phyloP scores from a whole-genome alignment of 2,329 filamentous ascomycete genomes.

The Cladosporium velox region DNA sequence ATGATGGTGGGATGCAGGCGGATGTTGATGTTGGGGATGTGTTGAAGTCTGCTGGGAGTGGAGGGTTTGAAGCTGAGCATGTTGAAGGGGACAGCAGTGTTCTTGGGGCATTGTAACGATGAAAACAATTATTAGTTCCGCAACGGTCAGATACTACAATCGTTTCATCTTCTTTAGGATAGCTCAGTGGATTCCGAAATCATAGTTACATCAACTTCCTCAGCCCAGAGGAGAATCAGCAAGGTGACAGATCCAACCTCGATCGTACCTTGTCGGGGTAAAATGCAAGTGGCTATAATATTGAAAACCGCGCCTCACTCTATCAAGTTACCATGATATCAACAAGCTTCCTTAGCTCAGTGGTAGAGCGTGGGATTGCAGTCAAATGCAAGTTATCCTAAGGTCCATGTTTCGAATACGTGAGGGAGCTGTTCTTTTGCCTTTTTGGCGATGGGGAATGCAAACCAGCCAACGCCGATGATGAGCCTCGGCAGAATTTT shows the following conservation, averaged over 20 bases:
- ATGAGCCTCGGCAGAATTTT: background rate
- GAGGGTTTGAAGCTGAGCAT: background rate
- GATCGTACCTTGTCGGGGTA: too few species aligned
- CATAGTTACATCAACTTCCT: too few species aligned
- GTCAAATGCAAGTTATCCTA: constrained; percentile 14
- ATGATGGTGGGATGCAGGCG: background rate
- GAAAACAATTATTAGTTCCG: background rate
- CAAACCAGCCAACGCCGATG: background rate
- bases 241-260: too few species aligned
- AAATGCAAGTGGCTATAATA: background rate
- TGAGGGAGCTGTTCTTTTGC: constrained; percentile 17
- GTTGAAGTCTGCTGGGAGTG: background rate
- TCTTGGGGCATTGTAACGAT: background rate
- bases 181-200: too few species aligned
- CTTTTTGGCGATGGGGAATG: background rate
- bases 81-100: background rate
- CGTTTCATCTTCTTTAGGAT: too few species aligned
- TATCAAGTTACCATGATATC: background rate
- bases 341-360: constrained; percentile 19
- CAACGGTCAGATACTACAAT: background rate
- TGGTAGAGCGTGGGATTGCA: constrained; percentile 21
- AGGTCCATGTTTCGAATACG: constrained; percentile 19
- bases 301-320: accelerated
- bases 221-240: too few species aligned
- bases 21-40: background rate